phyloP scores from a whole-genome alignment of 495 filamentous ascomycete species.

The Podospora sp. region DNA sequence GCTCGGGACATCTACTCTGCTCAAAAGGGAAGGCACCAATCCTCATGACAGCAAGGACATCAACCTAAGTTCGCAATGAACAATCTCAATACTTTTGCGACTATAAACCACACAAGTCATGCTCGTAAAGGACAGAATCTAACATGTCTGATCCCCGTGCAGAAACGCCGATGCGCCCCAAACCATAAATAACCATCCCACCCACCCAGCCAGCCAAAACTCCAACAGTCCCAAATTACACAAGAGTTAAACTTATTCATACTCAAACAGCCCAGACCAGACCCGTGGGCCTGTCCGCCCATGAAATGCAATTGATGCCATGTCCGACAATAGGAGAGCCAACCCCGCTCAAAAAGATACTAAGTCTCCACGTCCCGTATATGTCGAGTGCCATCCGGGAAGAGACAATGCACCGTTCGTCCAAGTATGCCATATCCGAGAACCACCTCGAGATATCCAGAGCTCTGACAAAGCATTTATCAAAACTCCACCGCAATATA shows the following conservation, averaged over 20 bases:
- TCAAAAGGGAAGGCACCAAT: too few relatives aligned
- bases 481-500: not conserved
- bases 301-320: not conserved
- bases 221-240: not conserved
- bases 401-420: not conserved
- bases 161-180: not conserved
- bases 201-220: not conserved
- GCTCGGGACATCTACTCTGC: too few relatives aligned
- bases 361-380: not conserved
- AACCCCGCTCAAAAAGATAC: not conserved
- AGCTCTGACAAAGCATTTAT: not conserved
- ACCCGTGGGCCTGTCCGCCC: not conserved
- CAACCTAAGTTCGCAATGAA: not conserved
- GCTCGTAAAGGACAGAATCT: not conserved
- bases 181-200: not conserved
- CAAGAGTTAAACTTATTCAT: constrained; percentile 1
- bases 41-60: not conserved
- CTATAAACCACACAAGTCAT: not conserved
- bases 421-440: not conserved
- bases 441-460: not conserved
- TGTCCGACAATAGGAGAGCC: not conserved
- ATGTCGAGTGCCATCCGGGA: not conserved
- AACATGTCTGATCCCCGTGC: not conserved
- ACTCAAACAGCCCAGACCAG: constrained; percentile 6
- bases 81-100: not conserved